These are phyloP conservation scores for Epithemia pelagica DNA, from an alignment of 108 stramenopile species.

Conservation along the genomic window DNA sequence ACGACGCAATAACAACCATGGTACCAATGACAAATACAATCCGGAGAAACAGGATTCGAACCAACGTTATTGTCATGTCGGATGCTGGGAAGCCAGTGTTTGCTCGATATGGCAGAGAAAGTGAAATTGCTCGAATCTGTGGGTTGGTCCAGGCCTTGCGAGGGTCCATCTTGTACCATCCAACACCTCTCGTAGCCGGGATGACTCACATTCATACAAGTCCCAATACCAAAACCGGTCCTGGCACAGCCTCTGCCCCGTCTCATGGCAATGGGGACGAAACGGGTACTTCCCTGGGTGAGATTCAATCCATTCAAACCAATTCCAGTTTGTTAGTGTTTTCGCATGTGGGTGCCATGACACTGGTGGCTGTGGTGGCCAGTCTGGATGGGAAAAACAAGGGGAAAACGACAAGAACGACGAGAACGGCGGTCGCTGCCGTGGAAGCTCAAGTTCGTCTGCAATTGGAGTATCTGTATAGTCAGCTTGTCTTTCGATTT, in stretches of 20 bases:
- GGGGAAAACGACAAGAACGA: neutral
- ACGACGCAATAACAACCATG: no score
- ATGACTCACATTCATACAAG: no score
- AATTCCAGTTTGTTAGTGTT: slow-evolving; percentile 35
- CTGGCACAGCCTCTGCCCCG: no score
- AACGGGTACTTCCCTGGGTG: neutral
- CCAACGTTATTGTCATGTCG: slow-evolving; percentile 66
- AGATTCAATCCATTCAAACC: neutral
- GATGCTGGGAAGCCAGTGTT: slow-evolving; percentile 76
- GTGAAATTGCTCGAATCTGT: slow-evolving; percentile 52
- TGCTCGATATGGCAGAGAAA: slow-evolving; percentile 45
- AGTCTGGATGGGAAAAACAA: slow-evolving; percentile 10
- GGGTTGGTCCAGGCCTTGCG: slow-evolving; percentile 60
- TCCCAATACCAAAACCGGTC: no score
- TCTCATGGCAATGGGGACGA: no score
- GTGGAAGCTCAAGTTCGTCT: slow-evolving; percentile 5
- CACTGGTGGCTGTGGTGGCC: slow-evolving; percentile 40
- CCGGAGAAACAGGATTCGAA: neutral
- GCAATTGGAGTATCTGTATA: slow-evolving; percentile 67
- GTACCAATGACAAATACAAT: neutral
- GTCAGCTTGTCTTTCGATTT: slow-evolving; percentile 58
- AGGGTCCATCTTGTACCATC: slow-evolving; percentile 30
- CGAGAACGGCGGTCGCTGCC: no score
- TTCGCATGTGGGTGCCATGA: slow-evolving; percentile 57
- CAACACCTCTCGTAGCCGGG: no score